These are phyloP conservation scores for Scheffersomyces coipomensis DNA, from an alignment of 805 yeast genomes.

Conservation along the genomic window DNA sequence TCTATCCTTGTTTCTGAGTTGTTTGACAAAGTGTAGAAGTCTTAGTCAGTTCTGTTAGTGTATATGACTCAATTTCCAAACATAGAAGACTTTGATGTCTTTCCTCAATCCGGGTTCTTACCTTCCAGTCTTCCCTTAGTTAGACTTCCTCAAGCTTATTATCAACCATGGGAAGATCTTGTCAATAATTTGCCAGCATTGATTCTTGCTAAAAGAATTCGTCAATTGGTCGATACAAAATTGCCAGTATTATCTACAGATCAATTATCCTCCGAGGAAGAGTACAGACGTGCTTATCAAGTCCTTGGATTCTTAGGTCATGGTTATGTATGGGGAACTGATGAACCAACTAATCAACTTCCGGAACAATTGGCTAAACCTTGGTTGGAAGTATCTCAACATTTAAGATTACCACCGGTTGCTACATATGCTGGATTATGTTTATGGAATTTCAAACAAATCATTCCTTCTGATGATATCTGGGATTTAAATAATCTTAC, in stretches of 20 bases:
- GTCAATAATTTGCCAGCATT: conserved; percentile 70
- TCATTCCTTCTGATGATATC: conserved; percentile 43
- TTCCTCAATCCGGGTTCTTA: conserved; percentile 72
- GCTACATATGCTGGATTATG: conserved; percentile 87
- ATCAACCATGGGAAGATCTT: conserved; percentile 74
- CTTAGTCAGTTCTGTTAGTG: too few species aligned
- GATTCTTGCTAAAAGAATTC: conserved; percentile 60
- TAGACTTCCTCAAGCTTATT: conserved; percentile 59
- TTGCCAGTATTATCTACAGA: conserved; percentile 57
- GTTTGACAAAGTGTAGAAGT: too few species aligned
- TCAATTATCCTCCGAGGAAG: conserved; percentile 42
- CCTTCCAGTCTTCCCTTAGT: conserved; percentile 67
- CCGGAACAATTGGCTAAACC: conserved; percentile 75
- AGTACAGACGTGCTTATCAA: conserved; percentile 78
- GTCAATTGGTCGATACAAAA: conserved; percentile 58
- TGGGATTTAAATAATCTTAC: conserved; percentile 69
- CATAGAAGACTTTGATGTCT: conserved; percentile 66
- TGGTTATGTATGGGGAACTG: conserved; percentile 87
- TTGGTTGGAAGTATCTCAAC: conserved; percentile 53
- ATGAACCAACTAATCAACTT: conserved; percentile 55
- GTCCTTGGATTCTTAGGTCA: conserved; percentile 78
- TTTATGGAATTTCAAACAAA: conserved; percentile 80
- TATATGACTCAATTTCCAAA: conserved; percentile 13
- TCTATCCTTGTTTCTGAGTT: too few species aligned
- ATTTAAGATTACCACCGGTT: conserved; percentile 76